phyloP scores from a whole-genome alignment of 352 stramenopile genomes.

The Pythium vanterpoolii region DNA sequence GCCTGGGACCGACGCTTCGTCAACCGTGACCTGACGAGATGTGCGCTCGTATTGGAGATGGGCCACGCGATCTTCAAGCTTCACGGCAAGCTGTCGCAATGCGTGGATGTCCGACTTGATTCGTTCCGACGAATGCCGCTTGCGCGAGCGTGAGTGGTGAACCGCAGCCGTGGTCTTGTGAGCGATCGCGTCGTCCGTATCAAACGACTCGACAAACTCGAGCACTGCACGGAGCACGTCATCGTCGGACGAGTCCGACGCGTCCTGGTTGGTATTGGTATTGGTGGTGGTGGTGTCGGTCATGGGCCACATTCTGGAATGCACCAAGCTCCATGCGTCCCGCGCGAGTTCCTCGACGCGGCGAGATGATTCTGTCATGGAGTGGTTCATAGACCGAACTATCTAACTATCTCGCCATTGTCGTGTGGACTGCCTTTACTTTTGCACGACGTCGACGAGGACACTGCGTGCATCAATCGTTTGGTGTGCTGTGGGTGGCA shows the following conservation, averaged over 20 bases:
- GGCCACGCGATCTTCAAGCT: conserved; percentile 1
- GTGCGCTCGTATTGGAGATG: neutral
- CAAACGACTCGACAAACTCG: conserved; percentile 4
- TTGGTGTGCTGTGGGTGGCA: neutral
- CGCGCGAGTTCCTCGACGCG: too few relatives aligned
- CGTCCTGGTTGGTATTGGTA: neutral
- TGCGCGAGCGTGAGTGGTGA: neutral
- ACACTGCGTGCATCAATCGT: neutral
- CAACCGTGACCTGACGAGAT: neutral
- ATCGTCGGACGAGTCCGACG: conserved; percentile 3
- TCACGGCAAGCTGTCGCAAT: neutral
- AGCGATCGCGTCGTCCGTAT: neutral
- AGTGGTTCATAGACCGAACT: too few relatives aligned
- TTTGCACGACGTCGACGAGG: too few relatives aligned
- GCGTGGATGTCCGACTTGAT: neutral
- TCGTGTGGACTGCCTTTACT: too few relatives aligned
- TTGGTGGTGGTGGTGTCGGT: neutral
- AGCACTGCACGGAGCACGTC: conserved; percentile 4
- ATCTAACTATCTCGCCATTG: too few relatives aligned
- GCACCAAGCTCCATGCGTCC: too few relatives aligned
- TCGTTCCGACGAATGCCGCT: conserved; percentile 5
- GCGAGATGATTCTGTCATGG: too few relatives aligned
- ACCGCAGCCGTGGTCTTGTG: neutral
- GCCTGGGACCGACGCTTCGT: neutral
- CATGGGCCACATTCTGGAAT: neutral